Base-by-base conservation (phyloP, 2,329 filamentous ascomycete species). In the Tolypocladium sp. region DNA sequence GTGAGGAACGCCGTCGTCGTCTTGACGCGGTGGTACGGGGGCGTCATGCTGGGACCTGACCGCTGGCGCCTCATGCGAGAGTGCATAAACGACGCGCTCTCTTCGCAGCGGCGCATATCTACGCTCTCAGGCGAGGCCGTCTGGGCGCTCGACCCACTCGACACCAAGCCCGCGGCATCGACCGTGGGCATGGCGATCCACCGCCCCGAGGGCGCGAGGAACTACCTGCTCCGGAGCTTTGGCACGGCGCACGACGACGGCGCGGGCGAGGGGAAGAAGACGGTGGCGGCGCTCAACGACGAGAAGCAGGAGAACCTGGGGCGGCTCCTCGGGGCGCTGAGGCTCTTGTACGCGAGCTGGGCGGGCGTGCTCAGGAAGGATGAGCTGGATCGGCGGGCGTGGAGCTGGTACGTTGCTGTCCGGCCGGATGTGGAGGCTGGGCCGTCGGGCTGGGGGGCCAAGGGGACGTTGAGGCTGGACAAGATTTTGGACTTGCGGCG, bases 361-460 rank as follows among this genome's bases (percentile, higher is more conserved):
- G 79, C 81, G 1, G 73, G 77, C n/a, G 79, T 84, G 37, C 70
- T 95, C 40, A 79, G 73, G 33, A 74, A 75, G 4, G 77, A 82
- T 20, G 90, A 96, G 66, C 76, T 96, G 57, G 90, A 96, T 69
- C 80, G 81, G 62, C 82, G 86, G 60, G 89, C 90, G 22, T 95
- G 91, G 90, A 77, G 77, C 13, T 96, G 91, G 91, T 96, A 96
- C 72, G 78, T 88, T 2, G 80, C 82, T 27, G 84, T 92, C 25
- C 79, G 92, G 62, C 91, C 91, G 1, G 86, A 90, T 25, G 88
- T 96, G 2, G 85, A 89, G 60, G 74, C 79, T 59, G 92, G 91
- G 0, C 83, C 84, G 55, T 83, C 85, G 25, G 91, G 92, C 2
- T 96, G 91, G 91, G 91, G 91, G 35, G 89, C 88, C 15, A 94